Base-by-base conservation (phyloP, 2,329 filamentous ascomycete genomes). In the Westerdykella aurantiaca region DNA sequence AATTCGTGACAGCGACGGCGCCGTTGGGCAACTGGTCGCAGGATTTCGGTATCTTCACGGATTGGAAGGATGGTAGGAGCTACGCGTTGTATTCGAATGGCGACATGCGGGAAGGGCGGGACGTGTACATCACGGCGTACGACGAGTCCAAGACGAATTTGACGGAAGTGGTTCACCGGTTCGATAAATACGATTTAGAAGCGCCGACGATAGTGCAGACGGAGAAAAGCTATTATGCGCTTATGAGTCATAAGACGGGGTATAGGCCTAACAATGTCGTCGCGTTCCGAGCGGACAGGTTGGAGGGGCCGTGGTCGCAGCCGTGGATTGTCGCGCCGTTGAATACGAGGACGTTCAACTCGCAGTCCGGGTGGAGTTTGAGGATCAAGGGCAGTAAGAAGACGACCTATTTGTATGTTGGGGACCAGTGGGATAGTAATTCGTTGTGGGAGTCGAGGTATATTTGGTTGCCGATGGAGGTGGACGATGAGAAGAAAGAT, bases 211-310 rank as follows among this genome's bases (percentile, higher is more conserved):
- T 81, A 41, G 67, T 81, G 5, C 78, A 81, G 55, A 81, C 79
- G 0, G 77, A 81, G 29, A 69, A 71, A 46, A 79, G 76, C 50
- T 82, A 82, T 51, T 81, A 75, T 51, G 76, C 77, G 0, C 53
- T 82, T 31, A 81, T 81, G 78, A 79, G 76, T 50, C 79, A 81
- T 49, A 82, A 81, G 67, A 82, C 79, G 0, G 79, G 79, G 0
- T 82, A 82, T 43, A 67, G 79, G n/a, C 78, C 79, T 1, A 81
- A 81, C 41, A 81, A 69, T 56, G 76, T 80, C 1, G 76, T 80
- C 5, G 75, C 74, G 1, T 78, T 79, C 62, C 71, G 75, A 13
- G 75, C 75, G 1, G 74, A 78, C 52, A 69, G 63, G 0, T 63
- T 78, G 5, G 60, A 58, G 9, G 76, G 76, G 0, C 75, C 75